These are phyloP conservation scores for Xylaria scruposa DNA, from an alignment of 495 filamentous ascomycete species.

Conservation along the genomic window DNA sequence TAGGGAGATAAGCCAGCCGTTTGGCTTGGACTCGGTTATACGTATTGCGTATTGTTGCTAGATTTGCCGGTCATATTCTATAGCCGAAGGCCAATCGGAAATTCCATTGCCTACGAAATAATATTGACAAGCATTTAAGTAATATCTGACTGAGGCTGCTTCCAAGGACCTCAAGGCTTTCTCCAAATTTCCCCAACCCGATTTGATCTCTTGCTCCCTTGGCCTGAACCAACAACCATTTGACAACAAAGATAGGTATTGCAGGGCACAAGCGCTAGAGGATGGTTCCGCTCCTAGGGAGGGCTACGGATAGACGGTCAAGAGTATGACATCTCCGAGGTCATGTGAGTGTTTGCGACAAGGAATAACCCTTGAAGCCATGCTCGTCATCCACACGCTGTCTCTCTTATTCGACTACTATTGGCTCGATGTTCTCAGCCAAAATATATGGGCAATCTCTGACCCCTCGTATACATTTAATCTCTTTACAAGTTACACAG, in stretches of 20 bases:
- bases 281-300: background rate
- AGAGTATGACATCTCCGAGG: background rate
- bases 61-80: slow-evolving; percentile 12
- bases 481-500: slow-evolving; percentile 9
- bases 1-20: background rate
- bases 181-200: slow-evolving; percentile 30
- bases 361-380: slow-evolving; percentile 19
- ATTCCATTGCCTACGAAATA: background rate
- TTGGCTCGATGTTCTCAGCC: slow-evolving; percentile 14
- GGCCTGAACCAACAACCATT: background rate
- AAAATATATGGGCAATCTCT: background rate
- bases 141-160: slow-evolving; percentile 22
- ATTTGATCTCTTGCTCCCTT: background rate
- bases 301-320: background rate
- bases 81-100: slow-evolving; percentile 14
- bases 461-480: slow-evolving; percentile 5
- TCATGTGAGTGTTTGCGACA: slow-evolving; percentile 25
- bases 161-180: slow-evolving; percentile 14
- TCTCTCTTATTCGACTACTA: slow-evolving; percentile 11
- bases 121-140: no score
- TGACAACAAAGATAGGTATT: no score
- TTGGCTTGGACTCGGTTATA: background rate
- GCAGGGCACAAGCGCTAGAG: background rate
- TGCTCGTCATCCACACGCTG: slow-evolving; percentile 3
- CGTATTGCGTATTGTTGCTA: background rate